phyloP scores from a whole-genome alignment of 2,329 filamentous ascomycete species.

The Gnomoniopsis sp. region DNA sequence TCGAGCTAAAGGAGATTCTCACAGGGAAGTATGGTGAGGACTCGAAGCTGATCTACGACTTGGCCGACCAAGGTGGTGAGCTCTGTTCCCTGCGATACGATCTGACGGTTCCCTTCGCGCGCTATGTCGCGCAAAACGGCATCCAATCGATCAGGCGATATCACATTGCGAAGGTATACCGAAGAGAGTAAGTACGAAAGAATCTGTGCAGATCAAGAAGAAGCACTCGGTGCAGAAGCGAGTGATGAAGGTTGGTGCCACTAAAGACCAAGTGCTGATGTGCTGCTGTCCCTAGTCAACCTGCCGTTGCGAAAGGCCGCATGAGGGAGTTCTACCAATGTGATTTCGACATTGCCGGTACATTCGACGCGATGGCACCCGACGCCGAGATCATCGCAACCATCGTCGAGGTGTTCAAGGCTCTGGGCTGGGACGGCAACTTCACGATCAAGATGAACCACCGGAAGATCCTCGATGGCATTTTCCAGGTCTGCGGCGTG shows the following conservation, averaged over 20 bases:
- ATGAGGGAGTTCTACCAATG: conserved; percentile 98
- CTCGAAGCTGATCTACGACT: conserved; percentile 86
- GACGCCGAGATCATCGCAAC: conserved; percentile 88
- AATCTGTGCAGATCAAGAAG: conserved; percentile 35
- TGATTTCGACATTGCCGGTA: conserved; percentile 91
- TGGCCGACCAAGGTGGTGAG: conserved; percentile 85
- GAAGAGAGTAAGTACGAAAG: conserved; percentile 54
- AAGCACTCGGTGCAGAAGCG: conserved; percentile 47
- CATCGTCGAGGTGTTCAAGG: conserved; percentile 79
- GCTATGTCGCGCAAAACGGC: conserved; percentile 85
- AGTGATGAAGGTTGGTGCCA: conserved; percentile 32
- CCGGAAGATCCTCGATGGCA: conserved; percentile 86
- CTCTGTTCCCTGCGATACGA: conserved; percentile 81
- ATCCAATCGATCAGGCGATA: conserved; percentile 87
- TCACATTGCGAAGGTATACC: conserved; percentile 85
- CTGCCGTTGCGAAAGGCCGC: conserved; percentile 83
- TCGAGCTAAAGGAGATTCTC: conserved; percentile 83
- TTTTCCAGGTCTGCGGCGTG: conserved; percentile 89
- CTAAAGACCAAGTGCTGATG: conserved; percentile 51
- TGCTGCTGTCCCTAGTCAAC: conserved; percentile 26
- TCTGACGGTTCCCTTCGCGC: conserved; percentile 83
- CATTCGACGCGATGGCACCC: conserved; percentile 85
- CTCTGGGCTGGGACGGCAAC: conserved; percentile 63
- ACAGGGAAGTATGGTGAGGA: conserved; percentile 91
- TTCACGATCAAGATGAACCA: conserved; percentile 89